phyloP scores from a whole-genome alignment of 257 asterid species.

The Marsdenia floribunda region DNA sequence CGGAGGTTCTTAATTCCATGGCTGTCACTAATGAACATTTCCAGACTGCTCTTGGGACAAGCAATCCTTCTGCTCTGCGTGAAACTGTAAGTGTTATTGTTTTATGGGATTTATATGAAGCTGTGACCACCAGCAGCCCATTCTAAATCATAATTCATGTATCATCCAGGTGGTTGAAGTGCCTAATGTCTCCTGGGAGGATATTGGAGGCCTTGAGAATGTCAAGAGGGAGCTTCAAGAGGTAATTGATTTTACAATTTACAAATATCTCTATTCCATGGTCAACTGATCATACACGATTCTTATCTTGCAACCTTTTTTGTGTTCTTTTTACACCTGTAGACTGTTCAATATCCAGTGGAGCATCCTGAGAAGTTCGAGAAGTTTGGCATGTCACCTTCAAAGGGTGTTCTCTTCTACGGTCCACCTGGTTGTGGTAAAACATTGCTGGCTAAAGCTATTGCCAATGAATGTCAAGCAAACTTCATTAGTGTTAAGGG shows the following conservation, averaged over 20 bases:
- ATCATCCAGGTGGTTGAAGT: constrained; percentile 80
- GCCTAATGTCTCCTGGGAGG: constrained; percentile 81
- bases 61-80: constrained; percentile 94
- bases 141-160: constrained; percentile 17
- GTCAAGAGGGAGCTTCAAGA: constrained; percentile 95
- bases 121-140: background rate
- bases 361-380: constrained; percentile 97
- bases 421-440: constrained; percentile 96
- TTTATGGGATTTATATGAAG: background rate
- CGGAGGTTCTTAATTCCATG: constrained; percentile 87
- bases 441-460: constrained; percentile 85
- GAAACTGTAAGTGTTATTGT: constrained; percentile 58
- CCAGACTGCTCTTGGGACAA: constrained; percentile 81
- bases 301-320: constrained; percentile 8
- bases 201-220: constrained; percentile 81
- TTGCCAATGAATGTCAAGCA: constrained; percentile 92
- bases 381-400: constrained; percentile 94
- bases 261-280: background rate
- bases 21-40: constrained; percentile 91
- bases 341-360: constrained; percentile 96
- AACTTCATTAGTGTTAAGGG: constrained; percentile 89
- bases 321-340: background rate
- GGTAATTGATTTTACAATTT: constrained; percentile 31
- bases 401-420: constrained; percentile 90
- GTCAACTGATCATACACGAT: background rate